These are phyloP conservation scores for Ordospora colligata DNA, from an alignment of 371 early-diverging fungal genomes.

Conservation along the genomic window DNA sequence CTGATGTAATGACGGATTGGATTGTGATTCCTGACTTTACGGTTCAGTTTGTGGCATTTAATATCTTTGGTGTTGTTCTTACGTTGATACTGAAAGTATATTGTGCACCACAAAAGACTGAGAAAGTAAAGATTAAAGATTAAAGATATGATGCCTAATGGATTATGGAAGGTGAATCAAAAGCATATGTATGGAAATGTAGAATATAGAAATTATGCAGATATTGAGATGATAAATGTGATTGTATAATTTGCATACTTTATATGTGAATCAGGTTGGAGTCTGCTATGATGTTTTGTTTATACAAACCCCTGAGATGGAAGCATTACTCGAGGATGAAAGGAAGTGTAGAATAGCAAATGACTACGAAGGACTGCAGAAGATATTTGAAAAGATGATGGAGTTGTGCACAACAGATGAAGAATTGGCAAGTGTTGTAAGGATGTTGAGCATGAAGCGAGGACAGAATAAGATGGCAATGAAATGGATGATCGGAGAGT, in stretches of 20 bases:
- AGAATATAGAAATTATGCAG: no score
- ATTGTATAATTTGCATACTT: background rate
- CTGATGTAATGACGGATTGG: background rate
- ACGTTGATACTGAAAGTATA: conserved; percentile 12
- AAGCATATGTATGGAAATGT: no score
- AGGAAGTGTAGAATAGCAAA: conserved; percentile 49
- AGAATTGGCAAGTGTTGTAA: conserved; percentile 37
- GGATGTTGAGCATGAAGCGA: conserved; percentile 50
- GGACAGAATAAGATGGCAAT: conserved; percentile 49
- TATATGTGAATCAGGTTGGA: background rate
- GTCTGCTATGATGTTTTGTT: background rate
- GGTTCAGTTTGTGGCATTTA: conserved; percentile 14
- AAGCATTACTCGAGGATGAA: conserved; percentile 54
- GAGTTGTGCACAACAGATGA: conserved; percentile 30
- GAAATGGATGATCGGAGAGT: conserved; percentile 38
- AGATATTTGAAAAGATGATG: conserved; percentile 47
- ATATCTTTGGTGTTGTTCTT: conserved; percentile 11
- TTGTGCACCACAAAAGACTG: background rate
- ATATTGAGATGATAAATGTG: no score
- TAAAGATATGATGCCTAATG: background rate
- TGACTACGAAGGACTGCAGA: conserved; percentile 27
- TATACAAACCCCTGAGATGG: conserved; percentile 24
- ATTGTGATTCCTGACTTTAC: conserved; percentile 19
- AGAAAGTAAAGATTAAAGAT: background rate
- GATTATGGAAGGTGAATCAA: no score